Percentiles rank a stretch among this genome's conserved stretches.
Conservation (phyloP, 1,284 basidiomycete genomes). For the Athelia sp. region DNA sequence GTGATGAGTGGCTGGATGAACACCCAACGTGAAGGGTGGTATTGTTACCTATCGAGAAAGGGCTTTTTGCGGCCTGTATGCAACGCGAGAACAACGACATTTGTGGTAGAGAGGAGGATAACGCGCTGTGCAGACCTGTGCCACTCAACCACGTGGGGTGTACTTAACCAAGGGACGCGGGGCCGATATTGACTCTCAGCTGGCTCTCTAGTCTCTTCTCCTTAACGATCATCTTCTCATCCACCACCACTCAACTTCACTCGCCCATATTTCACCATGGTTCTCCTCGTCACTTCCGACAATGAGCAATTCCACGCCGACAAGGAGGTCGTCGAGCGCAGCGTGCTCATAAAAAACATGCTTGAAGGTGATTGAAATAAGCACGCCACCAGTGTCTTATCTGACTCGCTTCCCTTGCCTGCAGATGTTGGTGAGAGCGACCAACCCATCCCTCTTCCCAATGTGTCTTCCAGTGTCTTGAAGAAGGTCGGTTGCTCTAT, state of each 20-base stretch:
- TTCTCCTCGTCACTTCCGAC: constrained; percentile 87
- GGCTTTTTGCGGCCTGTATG: constrained; percentile 28
- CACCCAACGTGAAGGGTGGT: constrained; percentile 5
- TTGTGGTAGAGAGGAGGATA: constrained; percentile 1
- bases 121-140: no score
- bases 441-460: constrained; percentile 93
- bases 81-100: constrained; percentile 45
- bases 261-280: constrained; percentile 42
- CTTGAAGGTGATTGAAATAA: constrained; percentile 77
- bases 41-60: constrained; percentile 47
- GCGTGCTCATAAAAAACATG: constrained; percentile 99
- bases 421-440: constrained; percentile 91
- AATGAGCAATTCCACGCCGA: constrained; percentile 94
- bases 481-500: constrained; percentile 69
- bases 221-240: background rate
- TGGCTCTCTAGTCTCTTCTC: no score
- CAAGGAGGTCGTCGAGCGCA: constrained; percentile 92
- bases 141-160: no score
- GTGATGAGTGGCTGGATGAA: constrained; percentile 7
- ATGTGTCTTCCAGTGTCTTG: constrained; percentile 93
- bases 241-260: background rate
- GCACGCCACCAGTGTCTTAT: constrained; percentile 3
- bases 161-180: no score
- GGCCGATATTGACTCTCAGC: no score
- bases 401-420: constrained; percentile 3